Conservation (phyloP, 108 stramenopile species). For the Poteriospumella lacustris region DNA sequence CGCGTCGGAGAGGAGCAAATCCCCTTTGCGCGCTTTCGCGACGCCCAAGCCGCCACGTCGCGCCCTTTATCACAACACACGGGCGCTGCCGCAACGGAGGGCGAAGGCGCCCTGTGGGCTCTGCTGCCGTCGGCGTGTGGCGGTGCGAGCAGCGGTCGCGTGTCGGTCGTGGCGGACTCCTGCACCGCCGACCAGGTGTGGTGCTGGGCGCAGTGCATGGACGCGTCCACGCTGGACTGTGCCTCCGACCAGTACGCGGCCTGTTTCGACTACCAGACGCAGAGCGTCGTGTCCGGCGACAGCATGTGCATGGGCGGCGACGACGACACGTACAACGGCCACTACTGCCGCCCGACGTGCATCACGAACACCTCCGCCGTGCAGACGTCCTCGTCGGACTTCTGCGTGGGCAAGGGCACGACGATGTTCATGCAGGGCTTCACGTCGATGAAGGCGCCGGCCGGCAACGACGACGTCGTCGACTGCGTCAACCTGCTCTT, state of each 20-base stretch:
- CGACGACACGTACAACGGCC: neutral
- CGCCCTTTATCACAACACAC: neutral
- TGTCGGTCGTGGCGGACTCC: neutral
- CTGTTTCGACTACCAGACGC: neutral
- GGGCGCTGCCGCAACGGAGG: neutral
- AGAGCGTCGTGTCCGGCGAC: neutral
- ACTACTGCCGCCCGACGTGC: neutral
- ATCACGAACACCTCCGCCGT: neutral
- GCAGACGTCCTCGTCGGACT: neutral
- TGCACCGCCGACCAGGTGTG: neutral
- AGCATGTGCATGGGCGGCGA: neutral
- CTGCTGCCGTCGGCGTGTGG: conserved; percentile 15
- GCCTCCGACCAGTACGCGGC: neutral
- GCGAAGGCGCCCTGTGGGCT: neutral
- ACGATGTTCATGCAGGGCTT: conserved; percentile 39
- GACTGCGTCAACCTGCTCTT: conserved; percentile 70
- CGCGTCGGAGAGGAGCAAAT: neutral
- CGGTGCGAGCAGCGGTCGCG: neutral
- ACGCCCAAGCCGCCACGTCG: neutral
- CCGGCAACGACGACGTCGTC: neutral
- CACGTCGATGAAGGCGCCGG: neutral
- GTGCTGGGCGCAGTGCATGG: neutral
- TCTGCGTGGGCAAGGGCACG: conserved; percentile 28
- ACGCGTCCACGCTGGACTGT: neutral
- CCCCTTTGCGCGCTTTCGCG: neutral